phyloP scores from a whole-genome alignment of 164 flowering plant species.

The Sedum album region DNA sequence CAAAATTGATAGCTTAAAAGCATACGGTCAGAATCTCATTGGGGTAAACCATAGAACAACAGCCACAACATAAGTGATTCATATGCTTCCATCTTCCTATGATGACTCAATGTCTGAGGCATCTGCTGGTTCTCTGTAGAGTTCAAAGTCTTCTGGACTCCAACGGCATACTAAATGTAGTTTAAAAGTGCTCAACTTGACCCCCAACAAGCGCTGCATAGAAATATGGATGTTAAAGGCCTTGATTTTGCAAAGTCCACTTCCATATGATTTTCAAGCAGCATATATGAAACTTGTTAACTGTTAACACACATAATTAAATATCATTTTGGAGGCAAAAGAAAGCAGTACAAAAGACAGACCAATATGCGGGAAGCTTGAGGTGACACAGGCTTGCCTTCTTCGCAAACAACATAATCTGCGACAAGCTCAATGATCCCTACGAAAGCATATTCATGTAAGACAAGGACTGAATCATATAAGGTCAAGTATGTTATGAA shows the following conservation, averaged over 20 bases:
- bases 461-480: background rate
- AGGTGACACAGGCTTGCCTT: too few relatives aligned
- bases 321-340: background rate
- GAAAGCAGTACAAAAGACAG: slow-evolving; percentile 13
- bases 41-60: too few relatives aligned
- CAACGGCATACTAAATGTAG: too few relatives aligned
- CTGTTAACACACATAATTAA: background rate
- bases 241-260: background rate
- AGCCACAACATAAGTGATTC: background rate
- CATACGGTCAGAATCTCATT: too few relatives aligned
- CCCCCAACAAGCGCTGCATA: slow-evolving; percentile 72
- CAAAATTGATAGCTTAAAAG: too few relatives aligned
- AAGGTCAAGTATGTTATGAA: background rate
- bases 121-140: too few relatives aligned
- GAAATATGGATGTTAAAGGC: background rate
- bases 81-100: slow-evolving; percentile 21
- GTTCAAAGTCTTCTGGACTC: too few relatives aligned
- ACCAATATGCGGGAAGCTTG: slow-evolving; percentile 78
- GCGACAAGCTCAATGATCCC: slow-evolving; percentile 85
- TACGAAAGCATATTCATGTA: slow-evolving; percentile 16
- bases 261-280: background rate
- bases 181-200: too few relatives aligned
- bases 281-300: background rate
- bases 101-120: slow-evolving; percentile 64
- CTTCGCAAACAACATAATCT: too few relatives aligned